These are phyloP conservation scores for Claviceps sp. DNA, from an alignment of 2,329 filamentous ascomycete species.

Conservation along the genomic window DNA sequence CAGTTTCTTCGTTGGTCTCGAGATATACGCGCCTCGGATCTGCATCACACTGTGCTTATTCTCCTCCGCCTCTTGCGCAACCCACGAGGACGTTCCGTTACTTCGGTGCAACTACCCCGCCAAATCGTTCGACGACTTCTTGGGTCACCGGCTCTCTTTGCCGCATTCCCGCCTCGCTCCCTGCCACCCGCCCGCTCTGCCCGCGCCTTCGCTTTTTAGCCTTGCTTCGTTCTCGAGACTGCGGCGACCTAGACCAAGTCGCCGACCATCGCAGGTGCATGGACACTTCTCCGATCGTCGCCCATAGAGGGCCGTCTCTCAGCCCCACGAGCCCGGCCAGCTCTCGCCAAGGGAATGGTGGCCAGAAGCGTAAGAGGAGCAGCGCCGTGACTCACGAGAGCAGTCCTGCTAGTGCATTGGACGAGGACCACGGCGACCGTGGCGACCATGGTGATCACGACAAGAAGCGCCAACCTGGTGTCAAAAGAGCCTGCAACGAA, in stretches of 20 bases:
- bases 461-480: conserved; percentile 52
- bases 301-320: conserved; percentile 32
- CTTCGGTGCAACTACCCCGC: conserved; percentile 5
- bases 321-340: conserved; percentile 44
- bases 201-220: conserved; percentile 5
- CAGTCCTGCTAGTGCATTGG: conserved; percentile 40
- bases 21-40: not conserved
- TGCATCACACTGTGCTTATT: not conserved
- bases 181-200: not conserved
- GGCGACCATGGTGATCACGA: conserved; percentile 37
- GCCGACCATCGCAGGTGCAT: conserved; percentile 21
- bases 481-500: conserved; percentile 74
- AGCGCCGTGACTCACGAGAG: conserved; percentile 39
- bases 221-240: conserved; percentile 1
- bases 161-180: not conserved
- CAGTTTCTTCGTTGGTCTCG: not conserved
- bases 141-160: conserved; percentile 2
- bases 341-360: conserved; percentile 34
- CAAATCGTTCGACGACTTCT: not conserved
- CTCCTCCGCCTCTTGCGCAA: conserved; percentile 1
- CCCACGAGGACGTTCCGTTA: not conserved
- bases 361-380: conserved; percentile 45
- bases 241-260: conserved; percentile 9
- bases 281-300: conserved; percentile 34
- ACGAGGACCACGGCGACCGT: conserved; percentile 31